A percentile compares a stretch with the other conserved stretches of the same genome.
phyloP scores from a whole-genome alignment of 2,329 filamentous ascomycete species.

The Keithomyces neogunnii region DNA sequence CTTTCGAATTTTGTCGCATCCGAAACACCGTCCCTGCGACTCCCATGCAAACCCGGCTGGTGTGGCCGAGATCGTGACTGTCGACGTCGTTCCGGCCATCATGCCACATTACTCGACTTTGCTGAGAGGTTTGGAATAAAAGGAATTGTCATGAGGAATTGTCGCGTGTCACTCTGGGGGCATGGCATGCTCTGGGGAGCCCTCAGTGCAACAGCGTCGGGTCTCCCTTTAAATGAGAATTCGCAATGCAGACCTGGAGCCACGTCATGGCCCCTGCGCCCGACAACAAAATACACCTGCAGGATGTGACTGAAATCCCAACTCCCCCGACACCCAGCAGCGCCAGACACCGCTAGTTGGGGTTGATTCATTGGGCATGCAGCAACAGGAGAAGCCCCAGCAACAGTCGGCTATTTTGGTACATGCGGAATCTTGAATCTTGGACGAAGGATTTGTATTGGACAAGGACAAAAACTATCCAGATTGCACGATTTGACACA shows the following conservation, averaged over 20 bases:
- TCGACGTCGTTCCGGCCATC: background rate
- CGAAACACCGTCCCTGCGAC: constrained; percentile 3
- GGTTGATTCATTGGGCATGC: no score
- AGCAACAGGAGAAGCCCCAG: no score
- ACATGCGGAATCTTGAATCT: no score
- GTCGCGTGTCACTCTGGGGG: no score
- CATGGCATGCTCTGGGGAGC: no score
- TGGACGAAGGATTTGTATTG: no score
- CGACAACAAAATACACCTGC: no score
- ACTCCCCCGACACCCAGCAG: background rate
- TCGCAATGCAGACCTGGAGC: background rate
- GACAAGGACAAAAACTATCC: no score
- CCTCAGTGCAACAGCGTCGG: no score
- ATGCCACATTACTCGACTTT: background rate
- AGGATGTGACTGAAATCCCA: background rate
- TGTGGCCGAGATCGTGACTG: background rate
- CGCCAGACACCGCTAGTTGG: no score
- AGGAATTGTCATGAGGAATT: background rate
- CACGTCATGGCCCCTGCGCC: background rate
- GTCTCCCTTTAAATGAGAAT: background rate
- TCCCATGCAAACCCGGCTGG: background rate
- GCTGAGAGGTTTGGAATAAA: background rate
- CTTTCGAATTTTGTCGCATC: constrained; percentile 6
- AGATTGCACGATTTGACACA: background rate
- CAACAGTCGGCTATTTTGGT: no score